Percentiles rank a stretch among this genome's conserved stretches.
phyloP scores from a whole-genome alignment of 768 basidiomycete genomes.

The Myochromella boudieri region DNA sequence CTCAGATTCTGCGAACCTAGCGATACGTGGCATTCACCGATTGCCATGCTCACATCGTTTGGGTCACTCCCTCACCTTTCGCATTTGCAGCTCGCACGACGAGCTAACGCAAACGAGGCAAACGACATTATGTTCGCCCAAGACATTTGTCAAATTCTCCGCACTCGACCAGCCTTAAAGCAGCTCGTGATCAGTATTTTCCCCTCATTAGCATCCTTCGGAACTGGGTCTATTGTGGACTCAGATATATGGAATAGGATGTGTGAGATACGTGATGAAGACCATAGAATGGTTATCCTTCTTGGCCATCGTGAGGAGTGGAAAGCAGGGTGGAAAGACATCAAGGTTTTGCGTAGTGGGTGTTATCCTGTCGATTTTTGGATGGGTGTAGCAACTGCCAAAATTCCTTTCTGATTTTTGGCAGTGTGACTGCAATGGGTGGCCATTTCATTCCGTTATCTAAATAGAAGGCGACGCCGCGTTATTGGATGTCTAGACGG shows the following conservation, averaged over 20 bases:
- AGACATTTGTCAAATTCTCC: conserved; percentile 30
- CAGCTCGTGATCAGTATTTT: conserved; percentile 37
- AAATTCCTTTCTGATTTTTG: too few species aligned
- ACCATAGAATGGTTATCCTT: conserved; percentile 24
- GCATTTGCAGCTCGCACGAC: conserved; percentile 39
- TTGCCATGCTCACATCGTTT: conserved; percentile 30
- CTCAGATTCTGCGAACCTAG: conserved; percentile 40
- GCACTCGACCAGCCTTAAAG: conserved; percentile 25
- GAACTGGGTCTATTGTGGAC: conserved; percentile 13
- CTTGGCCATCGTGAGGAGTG: conserved; percentile 22
- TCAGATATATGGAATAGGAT: conserved; percentile 28
- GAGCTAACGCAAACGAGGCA: conserved; percentile 37
- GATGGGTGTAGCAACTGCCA: conserved; percentile 1
- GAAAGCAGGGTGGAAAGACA: conserved; percentile 24
- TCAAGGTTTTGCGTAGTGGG: conserved; percentile 15
- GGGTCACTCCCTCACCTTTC: conserved; percentile 35
- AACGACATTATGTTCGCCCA: conserved; percentile 38
- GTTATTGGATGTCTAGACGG: too few species aligned
- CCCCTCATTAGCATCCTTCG: conserved; percentile 14
- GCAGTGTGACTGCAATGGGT: too few species aligned
- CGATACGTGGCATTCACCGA: conserved; percentile 34
- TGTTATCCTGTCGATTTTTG: conserved; percentile 20
- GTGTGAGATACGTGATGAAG: conserved; percentile 17
- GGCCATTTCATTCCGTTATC: too few species aligned
- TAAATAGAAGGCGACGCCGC: too few species aligned